Percentiles rank a stretch among this genome's conserved stretches.
These are phyloP conservation scores for Xylaria sp. DNA, from an alignment of 2,329 filamentous ascomycete species.

Conservation along the genomic window DNA sequence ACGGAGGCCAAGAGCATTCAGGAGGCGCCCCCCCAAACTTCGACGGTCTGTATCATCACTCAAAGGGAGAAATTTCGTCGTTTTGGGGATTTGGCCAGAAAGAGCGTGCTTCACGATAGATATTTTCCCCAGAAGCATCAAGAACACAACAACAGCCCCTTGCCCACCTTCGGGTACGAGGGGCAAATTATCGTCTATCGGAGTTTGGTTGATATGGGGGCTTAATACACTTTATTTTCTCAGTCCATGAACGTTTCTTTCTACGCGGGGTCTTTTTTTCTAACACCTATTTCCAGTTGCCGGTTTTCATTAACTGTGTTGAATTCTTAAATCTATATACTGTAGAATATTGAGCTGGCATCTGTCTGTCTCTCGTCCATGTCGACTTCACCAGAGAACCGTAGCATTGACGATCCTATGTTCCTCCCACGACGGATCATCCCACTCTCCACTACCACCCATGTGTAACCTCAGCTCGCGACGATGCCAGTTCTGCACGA, in stretches of 20 bases:
- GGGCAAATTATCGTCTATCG: constrained; percentile 55
- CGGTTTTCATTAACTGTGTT: neutral
- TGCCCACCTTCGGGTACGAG: constrained; percentile 38
- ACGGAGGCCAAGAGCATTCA: constrained; percentile 19
- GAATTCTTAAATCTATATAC: neutral
- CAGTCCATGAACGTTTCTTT: constrained; percentile 12
- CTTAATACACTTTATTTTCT: constrained; percentile 55
- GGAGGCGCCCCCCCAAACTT: constrained; percentile 18
- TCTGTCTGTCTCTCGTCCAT: neutral
- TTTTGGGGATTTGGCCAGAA: constrained; percentile 31
- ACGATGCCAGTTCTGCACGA: constrained; percentile 58
- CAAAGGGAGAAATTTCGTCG: constrained; percentile 29
- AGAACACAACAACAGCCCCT: constrained; percentile 22
- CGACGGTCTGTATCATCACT: constrained; percentile 34
- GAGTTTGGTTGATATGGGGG: constrained; percentile 59
- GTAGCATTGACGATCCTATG: constrained; percentile 44
- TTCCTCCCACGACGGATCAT: constrained; percentile 44
- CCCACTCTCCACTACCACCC: constrained; percentile 22
- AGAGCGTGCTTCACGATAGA: constrained; percentile 37
- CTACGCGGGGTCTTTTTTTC: neutral
- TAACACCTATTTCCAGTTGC: neutral
- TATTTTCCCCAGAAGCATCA: constrained; percentile 31
- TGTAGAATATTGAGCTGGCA: neutral
- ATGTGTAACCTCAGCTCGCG: constrained; percentile 48
- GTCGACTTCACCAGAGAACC: constrained; percentile 44